Conservation (phyloP, 2,329 filamentous ascomycete species). For the Geosmithia morbida region DNA sequence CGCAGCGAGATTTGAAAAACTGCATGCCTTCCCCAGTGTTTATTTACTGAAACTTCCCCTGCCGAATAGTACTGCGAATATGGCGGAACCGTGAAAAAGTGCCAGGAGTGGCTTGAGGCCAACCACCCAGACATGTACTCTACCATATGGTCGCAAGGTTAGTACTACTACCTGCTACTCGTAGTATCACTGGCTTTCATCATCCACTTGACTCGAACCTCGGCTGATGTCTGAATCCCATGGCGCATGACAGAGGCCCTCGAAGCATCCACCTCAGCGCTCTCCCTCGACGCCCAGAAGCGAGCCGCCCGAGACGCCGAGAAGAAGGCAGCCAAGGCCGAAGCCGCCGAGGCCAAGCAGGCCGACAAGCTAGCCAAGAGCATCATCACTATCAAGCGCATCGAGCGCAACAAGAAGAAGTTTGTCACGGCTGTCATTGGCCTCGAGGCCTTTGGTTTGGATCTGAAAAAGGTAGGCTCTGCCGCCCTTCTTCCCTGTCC, state of each 20-base stretch:
- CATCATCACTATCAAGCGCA: constrained; percentile 83
- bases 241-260: constrained; percentile 59
- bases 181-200: background rate
- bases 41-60: background rate
- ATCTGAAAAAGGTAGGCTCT: constrained; percentile 76
- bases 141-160: constrained; percentile 76
- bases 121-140: constrained; percentile 61
- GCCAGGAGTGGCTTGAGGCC: constrained; percentile 84
- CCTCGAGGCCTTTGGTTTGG: constrained; percentile 77
- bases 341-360: constrained; percentile 70
- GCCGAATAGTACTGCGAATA: constrained; percentile 86
- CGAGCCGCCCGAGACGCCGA: constrained; percentile 89
- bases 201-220: too few species aligned
- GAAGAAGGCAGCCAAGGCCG: constrained; percentile 93
- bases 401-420: constrained; percentile 97
- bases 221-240: too few species aligned
- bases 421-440: constrained; percentile 88
- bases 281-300: constrained; percentile 85
- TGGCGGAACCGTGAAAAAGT: constrained; percentile 91
- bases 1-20: too few species aligned
- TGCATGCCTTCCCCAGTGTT: too few species aligned
- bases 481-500: too few species aligned
- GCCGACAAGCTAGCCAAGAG: constrained; percentile 70
- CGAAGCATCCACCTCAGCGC: constrained; percentile 67
- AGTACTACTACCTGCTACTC: constrained; percentile 7